These are phyloP conservation scores for Pholiota adiposa DNA, from an alignment of 1,284 basidiomycete species.

Conservation along the genomic window DNA sequence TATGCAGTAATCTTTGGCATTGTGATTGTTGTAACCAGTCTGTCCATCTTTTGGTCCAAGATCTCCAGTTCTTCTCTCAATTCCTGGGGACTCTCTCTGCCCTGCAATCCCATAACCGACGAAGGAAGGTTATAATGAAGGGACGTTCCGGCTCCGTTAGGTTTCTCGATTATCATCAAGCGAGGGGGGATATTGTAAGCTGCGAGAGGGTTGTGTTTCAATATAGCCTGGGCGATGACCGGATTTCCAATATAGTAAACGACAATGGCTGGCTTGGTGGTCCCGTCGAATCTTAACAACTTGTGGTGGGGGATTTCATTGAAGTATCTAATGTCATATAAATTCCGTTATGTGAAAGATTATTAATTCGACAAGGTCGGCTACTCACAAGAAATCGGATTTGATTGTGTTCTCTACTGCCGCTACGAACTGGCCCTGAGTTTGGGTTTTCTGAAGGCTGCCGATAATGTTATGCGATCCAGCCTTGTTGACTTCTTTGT, in stretches of 20 bases:
- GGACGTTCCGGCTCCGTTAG: slow-evolving; percentile 41
- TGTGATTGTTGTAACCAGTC: slow-evolving; percentile 39
- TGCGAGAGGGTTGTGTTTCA: slow-evolving; percentile 46
- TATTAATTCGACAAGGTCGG: not conserved
- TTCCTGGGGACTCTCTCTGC: slow-evolving; percentile 29
- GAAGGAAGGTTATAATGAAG: slow-evolving; percentile 52
- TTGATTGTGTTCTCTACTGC: slow-evolving; percentile 34
- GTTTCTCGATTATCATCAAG: slow-evolving; percentile 48
- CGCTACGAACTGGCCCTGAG: slow-evolving; percentile 40
- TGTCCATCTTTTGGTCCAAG: slow-evolving; percentile 51
- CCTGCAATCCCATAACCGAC: slow-evolving; percentile 19
- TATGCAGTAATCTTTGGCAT: not conserved
- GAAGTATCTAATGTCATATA: slow-evolving; percentile 44
- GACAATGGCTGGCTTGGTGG: slow-evolving; percentile 35
- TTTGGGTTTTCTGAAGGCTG: slow-evolving; percentile 33
- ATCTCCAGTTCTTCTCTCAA: slow-evolving; percentile 38
- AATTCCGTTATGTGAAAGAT: not conserved
- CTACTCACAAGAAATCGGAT: slow-evolving; percentile 50
- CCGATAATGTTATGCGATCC: slow-evolving; percentile 34
- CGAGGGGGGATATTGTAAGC: slow-evolving; percentile 53
- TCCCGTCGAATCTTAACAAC: slow-evolving; percentile 44
- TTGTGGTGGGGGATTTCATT: slow-evolving; percentile 40
- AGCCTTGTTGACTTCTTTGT: slow-evolving; percentile 45
- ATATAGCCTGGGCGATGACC: slow-evolving; percentile 50
- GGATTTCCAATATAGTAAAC: slow-evolving; percentile 61